Base-by-base conservation (phyloP, 495 filamentous ascomycete species). In the Xylaria castorea region DNA sequence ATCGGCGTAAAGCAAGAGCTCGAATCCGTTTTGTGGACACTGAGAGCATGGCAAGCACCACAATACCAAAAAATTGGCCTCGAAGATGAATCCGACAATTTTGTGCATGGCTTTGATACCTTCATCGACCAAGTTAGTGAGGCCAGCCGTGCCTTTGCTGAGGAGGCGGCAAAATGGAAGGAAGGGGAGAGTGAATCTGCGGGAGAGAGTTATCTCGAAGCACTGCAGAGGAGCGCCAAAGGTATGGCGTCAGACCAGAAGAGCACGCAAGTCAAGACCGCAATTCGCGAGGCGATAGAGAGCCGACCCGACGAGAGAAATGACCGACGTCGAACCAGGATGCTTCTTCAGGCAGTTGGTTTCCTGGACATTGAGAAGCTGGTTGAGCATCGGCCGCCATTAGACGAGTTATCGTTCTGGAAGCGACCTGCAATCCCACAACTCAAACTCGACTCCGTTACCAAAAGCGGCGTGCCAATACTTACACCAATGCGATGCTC, bases 401-500 rank as follows among this genome's bases (percentile, higher is more conserved):
- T 57, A 32, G 53, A 57, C 14, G 53, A 57, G 3, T 57, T 57
- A 32, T 57, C 53, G 32, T 57, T 57, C 5, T 57, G 53, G 53
- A 57, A 57, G 53, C 27, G 53, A 18, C 53, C 53, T 57, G 53
- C 53, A 1, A 57, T 57, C 18, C 53, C 53, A 32, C 53, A 57
- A 57, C 53, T 57, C 53, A 57, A 57, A 32, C 53, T 57, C 5
- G 53, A 57, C 27, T 57, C 53, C 12, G 53, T 57, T 57, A 57
- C 53, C 6, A 32, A 57, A 57, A 57, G 53, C 14, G 53, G 53
- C 27, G 53, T 57, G 27, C 53, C 53, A 16, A 57, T 57, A 57
- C 5, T 57, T 18, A 57, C 27, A 12, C 53, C 53, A 18, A 57
- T 57, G 53, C 53, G 53, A 32, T 57, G 53, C 14, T 57, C 53